These are phyloP conservation scores for Fusarium newnesense DNA, from an alignment of 2,329 filamentous ascomycete genomes.

Conservation along the genomic window DNA sequence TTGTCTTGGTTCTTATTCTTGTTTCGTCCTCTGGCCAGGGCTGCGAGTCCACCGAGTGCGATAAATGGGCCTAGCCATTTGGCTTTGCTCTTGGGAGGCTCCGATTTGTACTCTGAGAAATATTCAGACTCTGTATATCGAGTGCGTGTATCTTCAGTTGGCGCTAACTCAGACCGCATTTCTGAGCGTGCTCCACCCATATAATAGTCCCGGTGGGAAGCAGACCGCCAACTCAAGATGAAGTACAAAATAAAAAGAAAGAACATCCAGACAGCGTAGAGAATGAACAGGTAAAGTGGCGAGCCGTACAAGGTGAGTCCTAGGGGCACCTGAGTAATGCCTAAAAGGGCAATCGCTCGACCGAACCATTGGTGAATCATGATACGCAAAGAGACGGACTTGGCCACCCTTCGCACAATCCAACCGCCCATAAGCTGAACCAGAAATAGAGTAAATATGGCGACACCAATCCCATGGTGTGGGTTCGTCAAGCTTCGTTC, in stretches of 20 bases:
- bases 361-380: slow-evolving; percentile 92
- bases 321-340: slow-evolving; percentile 86
- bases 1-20: slow-evolving; percentile 52
- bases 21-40: slow-evolving; percentile 58
- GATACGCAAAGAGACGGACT: slow-evolving; percentile 60
- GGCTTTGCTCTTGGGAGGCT: slow-evolving; percentile 46
- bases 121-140: slow-evolving; percentile 55
- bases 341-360: slow-evolving; percentile 79
- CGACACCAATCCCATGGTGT: slow-evolving; percentile 85
- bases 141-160: slow-evolving; percentile 57
- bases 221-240: slow-evolving; percentile 76
- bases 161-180: slow-evolving; percentile 51
- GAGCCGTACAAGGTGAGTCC: slow-evolving; percentile 94
- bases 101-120: slow-evolving; percentile 48
- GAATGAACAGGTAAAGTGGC: slow-evolving; percentile 83
- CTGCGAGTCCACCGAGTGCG: slow-evolving; percentile 61
- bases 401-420: slow-evolving; percentile 65
- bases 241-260: slow-evolving; percentile 82
- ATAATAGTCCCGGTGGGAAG: slow-evolving; percentile 65
- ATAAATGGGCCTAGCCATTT: slow-evolving; percentile 65
- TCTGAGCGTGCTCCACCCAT: slow-evolving; percentile 67
- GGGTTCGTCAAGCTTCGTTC: slow-evolving; percentile 79
- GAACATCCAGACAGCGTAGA: slow-evolving; percentile 83
- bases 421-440: slow-evolving; percentile 77
- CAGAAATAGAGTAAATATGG: slow-evolving; percentile 78